Evolutionary conservation across 83 land plant genomes (phyloP), one percentile per base, ranked within the genome.

Genomic region (Picea abies): DNA sequence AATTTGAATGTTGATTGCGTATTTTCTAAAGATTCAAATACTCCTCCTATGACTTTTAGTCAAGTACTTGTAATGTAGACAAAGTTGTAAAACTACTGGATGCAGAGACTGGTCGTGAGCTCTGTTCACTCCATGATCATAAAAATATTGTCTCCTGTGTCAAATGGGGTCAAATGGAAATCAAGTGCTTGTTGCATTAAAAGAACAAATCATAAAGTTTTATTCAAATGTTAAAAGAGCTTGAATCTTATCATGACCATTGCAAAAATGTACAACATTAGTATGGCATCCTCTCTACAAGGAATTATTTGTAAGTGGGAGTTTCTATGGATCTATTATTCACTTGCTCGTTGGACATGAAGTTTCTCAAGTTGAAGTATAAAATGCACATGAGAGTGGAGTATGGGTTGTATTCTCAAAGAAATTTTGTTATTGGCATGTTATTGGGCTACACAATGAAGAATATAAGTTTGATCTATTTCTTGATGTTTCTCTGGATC

Each of bases 211-310:
- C 10, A 96, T 98, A 82, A 98, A 98, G 98, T 94, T 98, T 52
- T 80, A 93, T 98, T 35, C 89, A 97, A 82, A 89, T 95, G 26
- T 87, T 98, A 97, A 98, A 94, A 84, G 99, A 98, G 88, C 89
- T 98, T 82, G 96, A 98, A 84, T 92, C 98, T 11, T 98, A 96
- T 64, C 99, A 96, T 79, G 99, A 98, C 17, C 99, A 98, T 88
- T 84, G 82, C 62, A 98, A 98, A 84, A 98, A 98, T 88, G 98
- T 98, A 96, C 97, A 98, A 98, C 97, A 76, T 82, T 98, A 89
- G 98, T 98, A 61, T 98, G 99, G 98, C 99, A 98, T 86, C 99
- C 99, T 66, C 94, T 98, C 81, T 97, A 98, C 82, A 98, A 98
- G 86, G 98, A 98, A 37, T 94, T 96, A 63, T 98, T 98, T 85